Conservation (phyloP, 1,284 basidiomycete genomes). For the Malassezia globosa region DNA sequence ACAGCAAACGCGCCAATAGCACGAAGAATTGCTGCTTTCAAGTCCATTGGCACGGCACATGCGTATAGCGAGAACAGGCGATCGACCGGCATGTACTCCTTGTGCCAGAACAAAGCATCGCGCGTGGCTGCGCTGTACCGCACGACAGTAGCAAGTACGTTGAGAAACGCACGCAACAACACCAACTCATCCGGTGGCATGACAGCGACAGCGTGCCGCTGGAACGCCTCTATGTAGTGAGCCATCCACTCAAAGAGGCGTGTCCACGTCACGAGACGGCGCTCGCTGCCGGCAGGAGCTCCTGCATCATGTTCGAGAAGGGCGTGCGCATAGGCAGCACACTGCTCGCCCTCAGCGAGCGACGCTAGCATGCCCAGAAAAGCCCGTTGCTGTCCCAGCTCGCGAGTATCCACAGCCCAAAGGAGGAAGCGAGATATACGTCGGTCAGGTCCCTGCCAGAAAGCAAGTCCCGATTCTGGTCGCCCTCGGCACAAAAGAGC, state of each 20-base stretch:
- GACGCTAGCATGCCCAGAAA: slow-evolving; percentile 43
- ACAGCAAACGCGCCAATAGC: slow-evolving; percentile 65
- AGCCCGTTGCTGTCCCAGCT: slow-evolving; percentile 41
- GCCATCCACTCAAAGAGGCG: slow-evolving; percentile 44
- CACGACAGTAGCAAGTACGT: slow-evolving; percentile 68
- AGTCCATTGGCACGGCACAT: slow-evolving; percentile 59
- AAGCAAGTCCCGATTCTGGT: slow-evolving; percentile 34
- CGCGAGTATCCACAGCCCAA: slow-evolving; percentile 45
- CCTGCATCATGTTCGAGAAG: slow-evolving; percentile 32
- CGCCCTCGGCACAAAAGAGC: slow-evolving; percentile 34
- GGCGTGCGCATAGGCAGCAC: slow-evolving; percentile 39
- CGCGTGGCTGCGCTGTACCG: slow-evolving; percentile 67
- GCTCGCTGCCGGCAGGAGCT: slow-evolving; percentile 20
- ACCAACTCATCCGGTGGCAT: slow-evolving; percentile 66
- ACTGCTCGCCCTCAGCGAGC: slow-evolving; percentile 35
- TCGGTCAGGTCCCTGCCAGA: slow-evolving; percentile 49
- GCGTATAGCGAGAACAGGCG: slow-evolving; percentile 52
- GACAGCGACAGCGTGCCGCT: slow-evolving; percentile 18
- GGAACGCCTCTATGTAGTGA: slow-evolving; percentile 41
- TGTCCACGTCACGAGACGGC: slow-evolving; percentile 38
- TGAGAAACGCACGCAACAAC: slow-evolving; percentile 67
- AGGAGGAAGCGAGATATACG: slow-evolving; percentile 39
- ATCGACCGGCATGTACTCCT: slow-evolving; percentile 62
- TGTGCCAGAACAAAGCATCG: slow-evolving; percentile 65
- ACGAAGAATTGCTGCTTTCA: slow-evolving; percentile 77